Conservation (phyloP, 2,329 filamentous ascomycete genomes). For the Elsinoe arachidis region DNA sequence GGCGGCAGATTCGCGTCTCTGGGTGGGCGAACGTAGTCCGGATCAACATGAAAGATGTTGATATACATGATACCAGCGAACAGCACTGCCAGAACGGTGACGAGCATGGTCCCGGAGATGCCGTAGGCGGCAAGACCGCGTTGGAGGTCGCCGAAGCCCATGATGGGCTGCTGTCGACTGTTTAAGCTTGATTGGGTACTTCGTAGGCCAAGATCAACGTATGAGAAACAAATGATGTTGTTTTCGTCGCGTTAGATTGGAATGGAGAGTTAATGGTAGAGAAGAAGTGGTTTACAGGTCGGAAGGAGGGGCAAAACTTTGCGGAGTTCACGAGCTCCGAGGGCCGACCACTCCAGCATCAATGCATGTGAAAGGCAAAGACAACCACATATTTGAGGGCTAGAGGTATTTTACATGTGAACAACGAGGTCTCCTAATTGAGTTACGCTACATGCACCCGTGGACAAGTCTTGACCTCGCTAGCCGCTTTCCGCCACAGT, state of each 20-base stretch:
- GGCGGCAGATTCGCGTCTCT: constrained; percentile 27
- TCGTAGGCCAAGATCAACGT: too few species aligned
- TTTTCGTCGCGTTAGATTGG: background rate
- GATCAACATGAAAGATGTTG: constrained; percentile 18
- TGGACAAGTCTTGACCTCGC: too few species aligned
- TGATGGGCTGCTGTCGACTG: background rate
- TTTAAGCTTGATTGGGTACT: too few species aligned
- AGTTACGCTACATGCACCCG: too few species aligned
- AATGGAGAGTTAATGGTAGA: background rate
- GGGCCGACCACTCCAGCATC: background rate
- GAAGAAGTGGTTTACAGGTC: constrained; percentile 5
- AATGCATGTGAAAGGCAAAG: too few species aligned
- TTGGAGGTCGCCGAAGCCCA: constrained; percentile 9
- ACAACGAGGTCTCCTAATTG: too few species aligned
- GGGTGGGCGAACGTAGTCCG: constrained; percentile 19
- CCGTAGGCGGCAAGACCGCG: constrained; percentile 10
- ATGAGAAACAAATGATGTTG: too few species aligned
- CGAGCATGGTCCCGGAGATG: constrained; percentile 20
- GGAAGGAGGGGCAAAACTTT: background rate
- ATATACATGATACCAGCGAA: constrained; percentile 21
- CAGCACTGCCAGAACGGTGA: constrained; percentile 21
- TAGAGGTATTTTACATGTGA: too few species aligned
- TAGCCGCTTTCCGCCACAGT: too few species aligned
- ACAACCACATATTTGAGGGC: too few species aligned
- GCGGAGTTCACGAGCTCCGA: constrained; percentile 4